These are phyloP conservation scores for Debaryomycetaceae sp. DNA, from an alignment of 1,139 yeast species.

Conservation along the genomic window DNA sequence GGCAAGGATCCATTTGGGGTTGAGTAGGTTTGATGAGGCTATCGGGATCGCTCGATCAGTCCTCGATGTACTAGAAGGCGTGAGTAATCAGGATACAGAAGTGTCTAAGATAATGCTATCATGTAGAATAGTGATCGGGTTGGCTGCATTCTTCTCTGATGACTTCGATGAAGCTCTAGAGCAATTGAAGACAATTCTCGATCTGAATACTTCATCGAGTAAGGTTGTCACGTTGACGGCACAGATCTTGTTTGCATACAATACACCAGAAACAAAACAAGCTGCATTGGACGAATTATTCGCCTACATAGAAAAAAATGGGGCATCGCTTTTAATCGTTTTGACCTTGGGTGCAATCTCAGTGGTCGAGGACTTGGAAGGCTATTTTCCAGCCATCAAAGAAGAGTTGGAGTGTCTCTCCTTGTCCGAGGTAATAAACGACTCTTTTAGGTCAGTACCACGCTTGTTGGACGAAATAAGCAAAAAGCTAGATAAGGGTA, in stretches of 20 bases:
- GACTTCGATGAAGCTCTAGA: constrained; percentile 64
- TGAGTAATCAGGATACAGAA: constrained; percentile 22
- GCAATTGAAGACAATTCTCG: constrained; percentile 61
- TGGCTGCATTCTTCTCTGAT: constrained; percentile 59
- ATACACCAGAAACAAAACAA: constrained; percentile 68
- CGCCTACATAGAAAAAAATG: constrained; percentile 58
- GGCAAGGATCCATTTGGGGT: constrained; percentile 68
- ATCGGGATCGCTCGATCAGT: constrained; percentile 60
- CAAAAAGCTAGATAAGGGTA: constrained; percentile 19
- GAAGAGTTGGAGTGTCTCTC: constrained; percentile 61
- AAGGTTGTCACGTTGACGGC: constrained; percentile 70
- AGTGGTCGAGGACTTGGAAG: constrained; percentile 56
- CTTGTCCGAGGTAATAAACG: constrained; percentile 45
- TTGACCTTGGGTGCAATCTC: constrained; percentile 81
- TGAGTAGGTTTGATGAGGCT: constrained; percentile 51
- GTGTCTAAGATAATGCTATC: constrained; percentile 40
- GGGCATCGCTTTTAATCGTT: constrained; percentile 62
- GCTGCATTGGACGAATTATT: constrained; percentile 77
- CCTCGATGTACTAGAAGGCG: constrained; percentile 46
- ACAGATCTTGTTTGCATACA: constrained; percentile 74
- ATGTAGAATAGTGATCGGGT: constrained; percentile 64
- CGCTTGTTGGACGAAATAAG: constrained; percentile 54
- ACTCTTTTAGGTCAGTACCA: constrained; percentile 55
- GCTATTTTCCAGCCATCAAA: constrained; percentile 59
- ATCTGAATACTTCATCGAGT: constrained; percentile 41